Conservation (phyloP, 108 stramenopile species). For the Nitzschia putrida region DNA sequence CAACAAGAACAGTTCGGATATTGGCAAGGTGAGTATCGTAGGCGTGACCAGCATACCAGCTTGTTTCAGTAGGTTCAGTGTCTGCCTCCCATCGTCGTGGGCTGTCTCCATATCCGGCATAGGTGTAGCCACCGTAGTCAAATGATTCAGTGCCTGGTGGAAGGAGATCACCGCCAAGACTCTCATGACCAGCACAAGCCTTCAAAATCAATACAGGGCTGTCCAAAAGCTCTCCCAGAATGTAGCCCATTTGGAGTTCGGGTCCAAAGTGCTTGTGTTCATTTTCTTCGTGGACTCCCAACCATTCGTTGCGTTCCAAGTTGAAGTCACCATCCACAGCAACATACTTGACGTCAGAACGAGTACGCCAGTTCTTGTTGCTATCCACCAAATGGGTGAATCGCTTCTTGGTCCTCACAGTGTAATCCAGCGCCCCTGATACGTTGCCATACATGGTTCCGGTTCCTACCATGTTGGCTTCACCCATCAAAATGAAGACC, state of each 20-base stretch:
- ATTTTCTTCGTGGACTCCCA: slow-evolving; percentile 17
- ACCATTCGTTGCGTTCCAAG: slow-evolving; percentile 30
- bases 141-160: slow-evolving; percentile 39
- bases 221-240: slow-evolving; percentile 34
- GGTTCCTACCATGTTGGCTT: slow-evolving; percentile 49
- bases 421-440: slow-evolving; percentile 31
- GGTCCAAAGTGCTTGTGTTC: slow-evolving; percentile 42
- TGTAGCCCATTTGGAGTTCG: slow-evolving; percentile 47
- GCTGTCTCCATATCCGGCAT: slow-evolving; percentile 34
- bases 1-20: slow-evolving; percentile 23
- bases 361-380: slow-evolving; percentile 14
- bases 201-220: slow-evolving; percentile 48
- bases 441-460: slow-evolving; percentile 26
- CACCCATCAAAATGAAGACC: slow-evolving; percentile 44
- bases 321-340: slow-evolving; percentile 20
- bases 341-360: slow-evolving; percentile 30
- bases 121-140: slow-evolving; percentile 26
- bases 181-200: slow-evolving; percentile 32
- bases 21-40: slow-evolving; percentile 34
- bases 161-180: slow-evolving; percentile 43
- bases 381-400: slow-evolving; percentile 25
- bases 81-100: slow-evolving; percentile 32
- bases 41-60: slow-evolving; percentile 38
- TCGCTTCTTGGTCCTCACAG: slow-evolving; percentile 25
- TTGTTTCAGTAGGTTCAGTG: not conserved